phyloP scores from a whole-genome alignment of 1,284 basidiomycete species.

The Irpex rosettiformis region DNA sequence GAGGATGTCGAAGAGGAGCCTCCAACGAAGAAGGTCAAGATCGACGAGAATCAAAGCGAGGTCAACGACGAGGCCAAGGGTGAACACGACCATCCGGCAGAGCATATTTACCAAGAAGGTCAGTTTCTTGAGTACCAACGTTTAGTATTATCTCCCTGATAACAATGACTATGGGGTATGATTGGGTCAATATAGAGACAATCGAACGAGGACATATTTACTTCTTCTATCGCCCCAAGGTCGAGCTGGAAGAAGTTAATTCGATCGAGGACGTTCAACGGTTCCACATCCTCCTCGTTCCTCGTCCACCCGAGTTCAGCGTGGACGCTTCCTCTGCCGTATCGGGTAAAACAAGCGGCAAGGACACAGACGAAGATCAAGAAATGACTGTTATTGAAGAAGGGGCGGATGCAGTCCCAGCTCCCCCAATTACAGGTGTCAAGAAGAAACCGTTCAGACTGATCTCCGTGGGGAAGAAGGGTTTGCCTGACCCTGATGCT shows the following conservation, averaged over 20 bases:
- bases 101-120: slow-evolving; percentile 14
- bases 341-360: slow-evolving; percentile 16
- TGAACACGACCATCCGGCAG: slow-evolving; percentile 9
- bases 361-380: slow-evolving; percentile 23
- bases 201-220: slow-evolving; percentile 63
- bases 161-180: no score
- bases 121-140: no score
- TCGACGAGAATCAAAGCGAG: not conserved
- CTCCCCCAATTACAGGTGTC: slow-evolving; percentile 33
- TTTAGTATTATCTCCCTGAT: no score
- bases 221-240: slow-evolving; percentile 66
- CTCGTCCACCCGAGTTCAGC: slow-evolving; percentile 44
- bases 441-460: slow-evolving; percentile 48
- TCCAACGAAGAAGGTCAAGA: slow-evolving; percentile 5
- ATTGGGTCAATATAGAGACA: slow-evolving; percentile 40
- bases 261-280: slow-evolving; percentile 59
- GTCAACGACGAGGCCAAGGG: not conserved
- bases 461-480: slow-evolving; percentile 61
- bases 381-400: slow-evolving; percentile 38
- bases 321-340: slow-evolving; percentile 16
- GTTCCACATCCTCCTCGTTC: slow-evolving; percentile 61
- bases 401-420: slow-evolving; percentile 48
- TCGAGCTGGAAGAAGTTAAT: slow-evolving; percentile 50
- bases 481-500: slow-evolving; percentile 49
- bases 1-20: not conserved